A percentile compares a stretch with the other conserved stretches of the same genome.
Evolutionary conservation across 225 moss, liverwort and hornwort species (phyloP).

Genomic region (Neckera pumila): DNA sequence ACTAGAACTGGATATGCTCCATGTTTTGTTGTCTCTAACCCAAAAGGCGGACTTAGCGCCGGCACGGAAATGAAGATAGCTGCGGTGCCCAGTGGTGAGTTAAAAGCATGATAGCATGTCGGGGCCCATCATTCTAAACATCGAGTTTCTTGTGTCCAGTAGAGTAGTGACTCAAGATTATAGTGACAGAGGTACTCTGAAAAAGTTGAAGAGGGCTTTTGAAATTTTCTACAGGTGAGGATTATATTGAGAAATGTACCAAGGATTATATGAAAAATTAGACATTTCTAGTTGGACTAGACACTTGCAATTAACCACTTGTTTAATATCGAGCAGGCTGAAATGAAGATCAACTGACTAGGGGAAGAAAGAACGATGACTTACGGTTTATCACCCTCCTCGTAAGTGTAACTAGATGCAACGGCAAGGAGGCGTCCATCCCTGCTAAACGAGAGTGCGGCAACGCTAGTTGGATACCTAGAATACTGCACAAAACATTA

Average conservation of each 20-base stretch:
- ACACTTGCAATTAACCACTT: not conserved
- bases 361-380: not conserved
- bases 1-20: not conserved
- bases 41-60: not conserved
- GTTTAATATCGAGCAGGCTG: not conserved
- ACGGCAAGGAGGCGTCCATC: constrained; percentile 96
- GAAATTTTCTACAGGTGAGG: not conserved
- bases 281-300: not conserved
- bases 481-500: constrained; percentile 60
- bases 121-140: not conserved
- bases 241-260: not conserved
- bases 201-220: not conserved
- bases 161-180: not conserved
- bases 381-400: constrained; percentile 97
- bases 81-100: not conserved
- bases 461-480: constrained; percentile 87
- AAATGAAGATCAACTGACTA: not conserved
- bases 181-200: not conserved
- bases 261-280: not conserved
- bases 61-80: not conserved
- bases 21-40: not conserved
- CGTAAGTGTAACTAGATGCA: constrained; percentile 94
- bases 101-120: not conserved
- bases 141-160: too few relatives aligned
- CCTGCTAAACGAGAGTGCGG: constrained; percentile 94